These are phyloP conservation scores for Sarcocystis neurona DNA, from an alignment of 169 alveolate genomes.

Conservation along the genomic window DNA sequence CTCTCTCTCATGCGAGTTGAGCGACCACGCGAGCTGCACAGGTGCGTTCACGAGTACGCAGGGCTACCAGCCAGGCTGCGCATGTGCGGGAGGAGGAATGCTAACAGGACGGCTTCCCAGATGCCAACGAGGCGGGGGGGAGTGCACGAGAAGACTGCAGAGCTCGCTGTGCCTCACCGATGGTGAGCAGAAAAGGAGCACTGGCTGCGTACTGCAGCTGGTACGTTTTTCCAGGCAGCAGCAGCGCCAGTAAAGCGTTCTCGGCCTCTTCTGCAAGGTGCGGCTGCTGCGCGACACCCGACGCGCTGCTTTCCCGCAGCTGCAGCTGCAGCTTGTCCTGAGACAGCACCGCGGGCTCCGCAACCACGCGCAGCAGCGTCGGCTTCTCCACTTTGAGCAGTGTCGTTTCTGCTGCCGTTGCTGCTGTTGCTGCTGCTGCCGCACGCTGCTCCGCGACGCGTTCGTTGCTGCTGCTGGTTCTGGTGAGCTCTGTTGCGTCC, in stretches of 20 bases:
- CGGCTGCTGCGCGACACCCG: conserved; percentile 16
- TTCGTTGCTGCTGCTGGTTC: conserved; percentile 1
- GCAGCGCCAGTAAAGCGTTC: conserved; percentile 50
- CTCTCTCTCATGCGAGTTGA: too few species aligned
- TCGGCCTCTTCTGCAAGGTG: conserved; percentile 28
- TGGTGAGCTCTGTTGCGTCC: too few species aligned
- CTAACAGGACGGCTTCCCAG: neutral
- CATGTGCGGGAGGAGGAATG: neutral
- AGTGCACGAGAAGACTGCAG: neutral
- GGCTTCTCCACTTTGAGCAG: conserved; percentile 34
- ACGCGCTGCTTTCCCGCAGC: neutral
- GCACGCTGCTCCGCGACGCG: neutral
- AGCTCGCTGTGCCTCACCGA: conserved; percentile 20
- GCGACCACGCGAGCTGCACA: too few species aligned
- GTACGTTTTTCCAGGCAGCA: conserved; percentile 59
- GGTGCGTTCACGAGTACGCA: too few species aligned
- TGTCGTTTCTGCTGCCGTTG: neutral
- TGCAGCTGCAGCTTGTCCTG: conserved; percentile 40
- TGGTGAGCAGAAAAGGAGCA: conserved; percentile 56
- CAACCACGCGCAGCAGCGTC: conserved; percentile 51
- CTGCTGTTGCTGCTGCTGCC: conserved; percentile 14
- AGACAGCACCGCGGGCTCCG: conserved; percentile 65
- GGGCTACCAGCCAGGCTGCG: neutral
- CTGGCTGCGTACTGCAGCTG: conserved; percentile 22
- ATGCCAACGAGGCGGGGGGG: neutral